A percentile compares a stretch with the other conserved stretches of the same genome.
Evolutionary conservation across 805 yeast genomes (phyloP).

Genomic region (Sungouiella blattae): DNA sequence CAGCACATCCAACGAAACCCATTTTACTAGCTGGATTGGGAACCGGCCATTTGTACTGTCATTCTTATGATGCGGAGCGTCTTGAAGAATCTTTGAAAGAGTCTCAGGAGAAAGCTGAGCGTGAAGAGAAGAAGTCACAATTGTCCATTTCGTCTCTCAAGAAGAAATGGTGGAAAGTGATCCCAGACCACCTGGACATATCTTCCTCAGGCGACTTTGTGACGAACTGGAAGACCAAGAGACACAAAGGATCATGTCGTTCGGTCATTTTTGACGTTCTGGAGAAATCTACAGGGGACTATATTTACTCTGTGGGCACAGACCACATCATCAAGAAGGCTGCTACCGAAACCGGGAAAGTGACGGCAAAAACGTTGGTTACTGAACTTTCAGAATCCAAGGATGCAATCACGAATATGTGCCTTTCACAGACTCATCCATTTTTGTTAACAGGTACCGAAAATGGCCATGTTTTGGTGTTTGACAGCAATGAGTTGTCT

Average conservation of each 20-base stretch:
- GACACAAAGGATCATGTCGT: constrained; percentile 89
- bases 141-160: constrained; percentile 27
- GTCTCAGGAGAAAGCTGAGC: constrained; percentile 20
- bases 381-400: constrained; percentile 9
- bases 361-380: constrained; percentile 48
- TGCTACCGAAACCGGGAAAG: constrained; percentile 68
- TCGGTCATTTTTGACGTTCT: constrained; percentile 62
- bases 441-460: constrained; percentile 65
- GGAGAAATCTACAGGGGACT: constrained; percentile 42
- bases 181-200: constrained; percentile 23
- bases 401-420: constrained; percentile 41
- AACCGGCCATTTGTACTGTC: constrained; percentile 69
- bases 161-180: constrained; percentile 46
- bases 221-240: constrained; percentile 74
- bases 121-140: constrained; percentile 21
- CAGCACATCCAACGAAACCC: constrained; percentile 74
- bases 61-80: constrained; percentile 50
- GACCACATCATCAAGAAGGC: constrained; percentile 81
- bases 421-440: constrained; percentile 44
- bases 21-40: constrained; percentile 71
- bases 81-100: constrained; percentile 33
- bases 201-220: constrained; percentile 27
- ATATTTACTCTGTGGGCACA: constrained; percentile 68
- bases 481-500: constrained; percentile 55
- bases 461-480: constrained; percentile 60